Base-by-base conservation (phyloP, 2,329 filamentous ascomycete species). In the Pseudogymnoascus sp. region DNA sequence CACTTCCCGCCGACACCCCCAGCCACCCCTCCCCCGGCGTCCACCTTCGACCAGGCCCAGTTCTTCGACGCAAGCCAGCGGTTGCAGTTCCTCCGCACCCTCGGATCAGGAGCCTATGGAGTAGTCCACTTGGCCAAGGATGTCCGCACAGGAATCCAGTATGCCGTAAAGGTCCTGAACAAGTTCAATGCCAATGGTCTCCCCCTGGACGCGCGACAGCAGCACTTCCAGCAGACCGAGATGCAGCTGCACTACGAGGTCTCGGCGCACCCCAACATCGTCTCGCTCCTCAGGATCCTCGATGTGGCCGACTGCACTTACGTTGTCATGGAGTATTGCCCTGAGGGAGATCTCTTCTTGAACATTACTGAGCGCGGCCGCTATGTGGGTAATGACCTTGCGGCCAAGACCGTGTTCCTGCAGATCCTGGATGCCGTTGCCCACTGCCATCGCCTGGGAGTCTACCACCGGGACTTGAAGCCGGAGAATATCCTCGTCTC, bases 401-500 rank as follows among this genome's bases (percentile, higher is more conserved):
- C 96, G 74, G 90, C 89, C 81, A 91, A 88, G 79, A 85, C 85
- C 69, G 88, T 92, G 64, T 97, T 97, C 76, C 85, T 97, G 67
- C 95, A 99, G 77, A 91, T 99, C 72, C 78, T 99, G 83, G 90
- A 97, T 82, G 95, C 95, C 76, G 93, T 97, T 68, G 89, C 95
- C 74, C 91, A 93, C 78, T 97, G 95, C 83, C 95, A 99, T 77
- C 86, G 85, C 69, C 80, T 92, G 72, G 92, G 93, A 72, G 96
- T 99, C 74, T 99, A 96, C 81, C 95, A 99, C 77, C 84, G 95
- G 77, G 95, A 99, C 76, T 82, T 99, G 67, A 99, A 99, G 83
- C 95, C 95, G 65, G 95, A 99, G 81, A 99, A 99, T 77, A 91
- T 99, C 69, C 80, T 99, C 73, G 93, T 99, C 64, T 89, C 90